Evolutionary conservation across 352 stramenopile species (phyloP).

Genomic region (Aphanomyces astaci): DNA sequence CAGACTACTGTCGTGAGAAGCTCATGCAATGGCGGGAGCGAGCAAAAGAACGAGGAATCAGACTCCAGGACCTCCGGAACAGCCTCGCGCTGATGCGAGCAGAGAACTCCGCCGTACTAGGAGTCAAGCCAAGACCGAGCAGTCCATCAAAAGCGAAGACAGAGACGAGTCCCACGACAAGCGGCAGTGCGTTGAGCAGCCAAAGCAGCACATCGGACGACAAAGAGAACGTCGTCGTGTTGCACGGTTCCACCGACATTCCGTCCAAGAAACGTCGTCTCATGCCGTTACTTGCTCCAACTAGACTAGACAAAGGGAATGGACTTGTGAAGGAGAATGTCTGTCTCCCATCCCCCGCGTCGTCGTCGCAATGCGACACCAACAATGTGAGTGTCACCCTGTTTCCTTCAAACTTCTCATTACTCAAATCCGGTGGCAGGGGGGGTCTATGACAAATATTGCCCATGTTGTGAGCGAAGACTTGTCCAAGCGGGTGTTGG

Average conservation of each 20-base stretch:
- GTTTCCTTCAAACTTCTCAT: neutral
- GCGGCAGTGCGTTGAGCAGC: neutral
- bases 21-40: conserved; percentile 7
- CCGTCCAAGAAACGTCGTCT: conserved; percentile 16
- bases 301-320: neutral
- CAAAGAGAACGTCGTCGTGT: conserved; percentile 5
- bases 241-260: neutral
- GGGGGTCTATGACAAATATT: neutral
- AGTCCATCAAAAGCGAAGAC: neutral
- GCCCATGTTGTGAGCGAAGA: neutral
- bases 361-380: neutral
- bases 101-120: neutral
- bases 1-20: neutral
- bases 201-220: neutral
- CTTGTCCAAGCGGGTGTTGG: neutral
- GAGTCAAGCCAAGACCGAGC: neutral
- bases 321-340: neutral
- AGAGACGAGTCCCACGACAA: neutral
- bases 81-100: neutral
- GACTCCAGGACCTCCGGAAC: neutral
- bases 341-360: too few species aligned
- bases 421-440: too few species aligned
- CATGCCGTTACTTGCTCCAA: neutral
- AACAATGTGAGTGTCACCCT: neutral
- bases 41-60: neutral